These are phyloP conservation scores for Leersia perrieri DNA, from an alignment of 176 grass and related monocot genomes.

Conservation along the genomic window DNA sequence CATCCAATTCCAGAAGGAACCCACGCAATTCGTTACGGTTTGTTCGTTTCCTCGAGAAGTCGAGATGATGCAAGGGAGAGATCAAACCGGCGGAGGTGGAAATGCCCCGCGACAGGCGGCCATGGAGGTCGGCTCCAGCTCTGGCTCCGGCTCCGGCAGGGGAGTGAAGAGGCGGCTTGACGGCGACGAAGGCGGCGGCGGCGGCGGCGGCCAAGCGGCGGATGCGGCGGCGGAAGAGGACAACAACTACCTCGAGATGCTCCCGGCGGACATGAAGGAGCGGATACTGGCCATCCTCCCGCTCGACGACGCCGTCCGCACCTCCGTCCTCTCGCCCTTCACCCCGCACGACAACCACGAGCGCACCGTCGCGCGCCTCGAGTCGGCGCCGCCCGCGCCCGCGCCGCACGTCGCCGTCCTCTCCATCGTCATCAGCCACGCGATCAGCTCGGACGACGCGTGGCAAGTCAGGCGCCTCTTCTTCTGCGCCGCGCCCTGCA, in stretches of 20 bases:
- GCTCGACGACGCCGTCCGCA: constrained; percentile 55
- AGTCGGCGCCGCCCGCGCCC: background rate
- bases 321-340: constrained; percentile 34
- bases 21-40: background rate
- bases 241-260: too few species aligned
- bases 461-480: constrained; percentile 30
- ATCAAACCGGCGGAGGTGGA: too few species aligned
- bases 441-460: background rate
- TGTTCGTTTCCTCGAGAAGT: background rate
- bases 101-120: too few species aligned
- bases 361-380: background rate
- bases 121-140: background rate
- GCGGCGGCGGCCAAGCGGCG: too few species aligned
- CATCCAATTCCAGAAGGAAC: too few species aligned
- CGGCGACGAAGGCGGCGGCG: background rate
- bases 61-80: too few species aligned
- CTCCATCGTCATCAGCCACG: constrained; percentile 13
- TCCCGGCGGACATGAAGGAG: constrained; percentile 31
- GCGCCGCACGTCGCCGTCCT: constrained; percentile 40
- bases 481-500: constrained; percentile 20
- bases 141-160: too few species aligned
- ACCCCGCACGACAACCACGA: background rate
- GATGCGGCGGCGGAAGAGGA: too few species aligned
- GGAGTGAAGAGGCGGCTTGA: background rate
- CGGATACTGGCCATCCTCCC: constrained; percentile 55